A percentile compares a stretch with the other conserved stretches of the same genome.
Evolutionary conservation across 768 basidiomycete species (phyloP).

Genomic region (Termitomyces sp.): DNA sequence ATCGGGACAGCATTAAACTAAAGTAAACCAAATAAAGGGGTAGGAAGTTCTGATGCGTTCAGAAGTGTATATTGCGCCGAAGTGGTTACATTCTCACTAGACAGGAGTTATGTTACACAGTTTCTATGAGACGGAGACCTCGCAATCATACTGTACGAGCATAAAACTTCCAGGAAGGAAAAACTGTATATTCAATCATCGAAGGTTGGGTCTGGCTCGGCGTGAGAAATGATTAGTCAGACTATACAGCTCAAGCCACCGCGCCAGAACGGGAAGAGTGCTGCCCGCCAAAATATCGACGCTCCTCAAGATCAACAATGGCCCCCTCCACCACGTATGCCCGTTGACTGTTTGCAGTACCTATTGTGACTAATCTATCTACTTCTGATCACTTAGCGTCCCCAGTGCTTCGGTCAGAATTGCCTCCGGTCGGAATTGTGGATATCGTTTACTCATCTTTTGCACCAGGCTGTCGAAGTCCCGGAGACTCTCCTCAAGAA

Average conservation of each 20-base stretch:
- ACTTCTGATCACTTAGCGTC: constrained; percentile 31
- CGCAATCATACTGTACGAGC: too few relatives aligned
- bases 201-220: too few relatives aligned
- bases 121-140: too few relatives aligned
- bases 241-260: constrained; percentile 47
- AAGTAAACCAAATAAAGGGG: too few relatives aligned
- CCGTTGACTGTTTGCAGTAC: background rate
- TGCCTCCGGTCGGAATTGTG: constrained; percentile 6
- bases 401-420: constrained; percentile 55
- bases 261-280: constrained; percentile 18
- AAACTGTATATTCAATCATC: too few relatives aligned
- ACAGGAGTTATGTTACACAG: too few relatives aligned
- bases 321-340: constrained; percentile 58
- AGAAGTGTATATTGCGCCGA: too few relatives aligned
- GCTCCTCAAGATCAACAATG: constrained; percentile 50
- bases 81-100: too few relatives aligned
- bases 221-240: constrained; percentile 33
- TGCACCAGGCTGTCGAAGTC: constrained; percentile 81
- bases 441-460: constrained; percentile 18
- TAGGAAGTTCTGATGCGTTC: too few relatives aligned
- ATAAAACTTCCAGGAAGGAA: too few relatives aligned
- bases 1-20: too few relatives aligned
- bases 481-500: constrained; percentile 99
- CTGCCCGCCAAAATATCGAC: constrained; percentile 28
- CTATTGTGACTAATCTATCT: constrained; percentile 4